Evolutionary conservation across 2,329 filamentous ascomycete genomes (phyloP).

Genomic region (Fusarium luffae): DNA sequence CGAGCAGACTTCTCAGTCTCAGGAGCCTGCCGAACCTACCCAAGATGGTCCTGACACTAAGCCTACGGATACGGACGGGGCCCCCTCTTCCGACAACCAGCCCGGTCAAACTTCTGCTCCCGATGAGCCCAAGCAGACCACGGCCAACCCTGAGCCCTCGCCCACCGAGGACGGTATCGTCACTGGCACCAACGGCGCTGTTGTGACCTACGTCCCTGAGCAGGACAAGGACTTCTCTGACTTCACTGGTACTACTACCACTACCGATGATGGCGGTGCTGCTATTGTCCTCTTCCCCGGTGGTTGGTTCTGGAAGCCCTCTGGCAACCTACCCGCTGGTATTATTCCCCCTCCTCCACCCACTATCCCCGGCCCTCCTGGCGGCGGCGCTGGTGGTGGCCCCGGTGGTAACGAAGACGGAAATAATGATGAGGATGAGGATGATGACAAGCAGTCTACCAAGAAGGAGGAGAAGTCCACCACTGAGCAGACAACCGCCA

Average conservation of each 20-base stretch:
- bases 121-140: constrained; percentile 9
- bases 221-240: constrained; percentile 15
- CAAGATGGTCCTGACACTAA: background rate
- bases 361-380: background rate
- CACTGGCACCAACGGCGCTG: constrained; percentile 8
- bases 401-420: background rate
- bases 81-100: background rate
- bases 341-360: background rate
- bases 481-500: background rate
- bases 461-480: constrained; percentile 14
- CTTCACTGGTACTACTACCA: constrained; percentile 14
- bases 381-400: background rate
- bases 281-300: constrained; percentile 15
- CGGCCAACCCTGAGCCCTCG: background rate
- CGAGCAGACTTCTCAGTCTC: background rate
- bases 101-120: constrained; percentile 1
- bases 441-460: background rate
- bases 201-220: constrained; percentile 9
- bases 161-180: constrained; percentile 9
- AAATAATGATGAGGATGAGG: background rate
- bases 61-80: background rate
- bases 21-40: background rate
- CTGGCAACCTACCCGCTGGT: constrained; percentile 4
- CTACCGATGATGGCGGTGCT: constrained; percentile 13
- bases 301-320: constrained; percentile 20